phyloP scores from a whole-genome alignment of 805 yeast genomes.

The Monosporozyma servazzii region DNA sequence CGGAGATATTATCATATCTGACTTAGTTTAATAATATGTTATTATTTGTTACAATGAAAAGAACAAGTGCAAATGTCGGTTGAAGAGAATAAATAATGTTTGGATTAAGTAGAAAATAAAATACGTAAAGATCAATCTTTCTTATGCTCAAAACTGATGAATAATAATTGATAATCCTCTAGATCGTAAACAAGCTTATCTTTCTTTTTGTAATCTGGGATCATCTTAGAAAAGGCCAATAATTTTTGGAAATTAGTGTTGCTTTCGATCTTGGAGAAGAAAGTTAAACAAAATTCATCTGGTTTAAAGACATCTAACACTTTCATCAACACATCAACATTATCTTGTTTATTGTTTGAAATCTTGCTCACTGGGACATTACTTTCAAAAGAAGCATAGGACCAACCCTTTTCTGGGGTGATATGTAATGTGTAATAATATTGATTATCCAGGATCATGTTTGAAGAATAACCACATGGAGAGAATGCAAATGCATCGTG shows the following conservation, averaged over 20 bases:
- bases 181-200: constrained; percentile 70
- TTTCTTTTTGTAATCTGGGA: constrained; percentile 40
- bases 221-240: constrained; percentile 26
- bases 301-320: constrained; percentile 66
- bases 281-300: constrained; percentile 56
- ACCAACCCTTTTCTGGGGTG: constrained; percentile 90
- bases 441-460: constrained; percentile 55
- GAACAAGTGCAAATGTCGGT: background rate
- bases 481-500: constrained; percentile 86
- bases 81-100: background rate
- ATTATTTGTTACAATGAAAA: no score
- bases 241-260: constrained; percentile 31
- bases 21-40: no score
- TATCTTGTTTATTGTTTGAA: constrained; percentile 32
- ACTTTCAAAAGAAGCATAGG: constrained; percentile 93
- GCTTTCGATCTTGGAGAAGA: constrained; percentile 30
- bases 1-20: no score
- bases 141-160: constrained; percentile 41
- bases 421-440: constrained; percentile 82
- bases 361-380: constrained; percentile 49
- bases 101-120: background rate
- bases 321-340: constrained; percentile 46
- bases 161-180: constrained; percentile 63
- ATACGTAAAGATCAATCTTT: background rate
- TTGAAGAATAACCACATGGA: constrained; percentile 94